These are phyloP conservation scores for Talaromyces sp. DNA, from an alignment of 2,329 filamentous ascomycete genomes.

Conservation along the genomic window DNA sequence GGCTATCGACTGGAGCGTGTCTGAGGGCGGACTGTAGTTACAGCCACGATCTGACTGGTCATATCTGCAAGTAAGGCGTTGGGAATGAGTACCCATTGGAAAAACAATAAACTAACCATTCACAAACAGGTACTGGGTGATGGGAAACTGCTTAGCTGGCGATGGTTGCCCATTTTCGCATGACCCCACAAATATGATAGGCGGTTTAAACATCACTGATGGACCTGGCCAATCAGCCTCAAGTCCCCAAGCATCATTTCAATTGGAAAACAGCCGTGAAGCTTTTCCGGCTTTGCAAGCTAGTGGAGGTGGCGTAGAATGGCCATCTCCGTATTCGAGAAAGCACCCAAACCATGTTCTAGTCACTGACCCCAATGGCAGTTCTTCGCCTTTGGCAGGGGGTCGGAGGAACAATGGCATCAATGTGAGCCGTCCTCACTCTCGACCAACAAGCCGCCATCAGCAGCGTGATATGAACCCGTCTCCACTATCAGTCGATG, in stretches of 20 bases:
- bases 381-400: slow-evolving; percentile 22
- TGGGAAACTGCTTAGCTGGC: slow-evolving; percentile 90
- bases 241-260: slow-evolving; percentile 62
- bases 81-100: not conserved
- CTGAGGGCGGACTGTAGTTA: slow-evolving; percentile 94
- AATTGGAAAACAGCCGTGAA: slow-evolving; percentile 71
- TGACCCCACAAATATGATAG: slow-evolving; percentile 81
- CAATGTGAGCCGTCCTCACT: slow-evolving; percentile 63
- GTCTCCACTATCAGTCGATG: slow-evolving; percentile 74
- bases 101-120: not conserved
- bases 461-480: slow-evolving; percentile 60
- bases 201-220: slow-evolving; percentile 69
- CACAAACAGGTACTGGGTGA: slow-evolving; percentile 69
- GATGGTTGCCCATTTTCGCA: slow-evolving; percentile 96
- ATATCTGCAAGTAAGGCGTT: slow-evolving; percentile 90
- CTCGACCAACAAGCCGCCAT: slow-evolving; percentile 78
- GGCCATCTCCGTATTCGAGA: slow-evolving; percentile 44
- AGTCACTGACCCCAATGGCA: slow-evolving; percentile 43
- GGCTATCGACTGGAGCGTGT: slow-evolving; percentile 90
- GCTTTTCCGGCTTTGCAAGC: slow-evolving; percentile 74
- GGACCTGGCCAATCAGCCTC: slow-evolving; percentile 44
- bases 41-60: slow-evolving; percentile 91
- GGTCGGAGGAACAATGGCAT: slow-evolving; percentile 39
- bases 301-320: slow-evolving; percentile 54
- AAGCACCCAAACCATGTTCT: slow-evolving; percentile 41